A percentile compares a stretch with the other conserved stretches of the same genome.
Evolutionary conservation across 768 basidiomycete genomes (phyloP).

Genomic region (Mycena galericulata): DNA sequence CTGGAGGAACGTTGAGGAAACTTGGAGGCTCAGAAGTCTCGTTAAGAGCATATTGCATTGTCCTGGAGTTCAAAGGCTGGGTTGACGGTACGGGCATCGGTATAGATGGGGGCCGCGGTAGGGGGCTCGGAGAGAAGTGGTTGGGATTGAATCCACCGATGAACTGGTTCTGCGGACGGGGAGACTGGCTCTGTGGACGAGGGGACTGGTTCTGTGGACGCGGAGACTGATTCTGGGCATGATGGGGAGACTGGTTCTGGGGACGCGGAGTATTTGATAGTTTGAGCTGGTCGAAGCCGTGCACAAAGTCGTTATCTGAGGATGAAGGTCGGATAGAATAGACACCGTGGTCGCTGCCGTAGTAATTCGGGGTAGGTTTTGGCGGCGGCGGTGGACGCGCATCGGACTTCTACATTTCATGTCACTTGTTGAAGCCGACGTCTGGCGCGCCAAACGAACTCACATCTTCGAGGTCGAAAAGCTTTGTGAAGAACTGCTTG

Average conservation of each 20-base stretch:
- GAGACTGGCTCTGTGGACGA: too few relatives aligned
- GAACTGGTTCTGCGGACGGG: conserved; percentile 23
- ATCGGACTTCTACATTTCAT: conserved; percentile 15
- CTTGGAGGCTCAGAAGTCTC: conserved; percentile 23
- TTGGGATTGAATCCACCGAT: conserved; percentile 33
- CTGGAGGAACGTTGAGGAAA: conserved; percentile 26
- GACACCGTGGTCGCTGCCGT: conserved; percentile 28
- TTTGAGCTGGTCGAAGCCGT: conserved; percentile 26
- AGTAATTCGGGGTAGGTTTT: conserved; percentile 25
- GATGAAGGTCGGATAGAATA: conserved; percentile 20
- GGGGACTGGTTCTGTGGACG: conserved; percentile 17
- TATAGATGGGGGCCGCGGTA: conserved; percentile 36
- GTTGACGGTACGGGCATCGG: conserved; percentile 33
- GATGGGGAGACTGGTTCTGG: neutral
- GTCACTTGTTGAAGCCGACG: conserved; percentile 23
- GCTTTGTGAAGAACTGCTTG: conserved; percentile 31
- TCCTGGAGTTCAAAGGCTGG: conserved; percentile 30
- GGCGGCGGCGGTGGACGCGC: conserved; percentile 29
- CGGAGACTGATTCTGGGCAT: too few relatives aligned
- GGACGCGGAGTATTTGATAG: conserved; percentile 6
- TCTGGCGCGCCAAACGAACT: conserved; percentile 14
- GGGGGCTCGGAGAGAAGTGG: conserved; percentile 24
- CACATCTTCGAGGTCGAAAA: conserved; percentile 33
- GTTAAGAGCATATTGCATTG: conserved; percentile 39
- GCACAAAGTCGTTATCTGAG: conserved; percentile 17